Conservation (phyloP, 2,329 filamentous ascomycete species). For the Aspergillus sp. region DNA sequence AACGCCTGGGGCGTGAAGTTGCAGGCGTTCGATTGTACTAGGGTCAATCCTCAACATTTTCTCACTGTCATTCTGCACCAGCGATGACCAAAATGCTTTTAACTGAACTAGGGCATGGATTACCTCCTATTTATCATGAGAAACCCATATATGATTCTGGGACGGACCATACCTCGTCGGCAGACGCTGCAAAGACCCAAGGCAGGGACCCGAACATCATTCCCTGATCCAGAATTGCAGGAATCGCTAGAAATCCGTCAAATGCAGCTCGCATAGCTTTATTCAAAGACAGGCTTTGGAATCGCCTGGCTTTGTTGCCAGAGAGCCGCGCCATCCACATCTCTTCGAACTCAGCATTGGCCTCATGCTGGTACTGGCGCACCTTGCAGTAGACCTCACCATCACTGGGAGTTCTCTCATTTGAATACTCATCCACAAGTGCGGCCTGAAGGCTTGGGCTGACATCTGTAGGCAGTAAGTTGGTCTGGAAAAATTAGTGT, state of each 20-base stretch:
- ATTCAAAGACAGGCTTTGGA: constrained; percentile 10
- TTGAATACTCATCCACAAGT: constrained; percentile 12
- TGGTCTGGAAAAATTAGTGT: neutral
- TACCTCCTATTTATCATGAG: constrained; percentile 18
- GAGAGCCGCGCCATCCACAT: constrained; percentile 11
- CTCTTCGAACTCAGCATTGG: neutral
- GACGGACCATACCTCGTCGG: neutral
- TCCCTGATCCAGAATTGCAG: constrained; percentile 11
- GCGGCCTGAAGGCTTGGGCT: constrained; percentile 7
- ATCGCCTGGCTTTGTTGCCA: constrained; percentile 8
- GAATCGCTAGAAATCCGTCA: constrained; percentile 13
- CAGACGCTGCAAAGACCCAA: constrained; percentile 13
- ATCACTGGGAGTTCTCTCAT: neutral
- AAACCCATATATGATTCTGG: neutral
- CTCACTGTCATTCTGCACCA: constrained; percentile 15
- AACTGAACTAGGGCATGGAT: constrained; percentile 19
- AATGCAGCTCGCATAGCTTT: constrained; percentile 9
- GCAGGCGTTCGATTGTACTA: constrained; percentile 19
- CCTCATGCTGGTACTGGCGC: neutral
- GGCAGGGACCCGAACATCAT: constrained; percentile 19
- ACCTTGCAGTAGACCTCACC: neutral
- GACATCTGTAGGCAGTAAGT: constrained; percentile 6
- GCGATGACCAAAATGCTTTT: constrained; percentile 22
- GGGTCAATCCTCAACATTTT: constrained; percentile 21
- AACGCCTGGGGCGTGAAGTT: constrained; percentile 20